Evolutionary conservation across 129 eudicot genomes (phyloP), one percentile per base, ranked within the genome.

Genomic region (Lactuca sativa): DNA sequence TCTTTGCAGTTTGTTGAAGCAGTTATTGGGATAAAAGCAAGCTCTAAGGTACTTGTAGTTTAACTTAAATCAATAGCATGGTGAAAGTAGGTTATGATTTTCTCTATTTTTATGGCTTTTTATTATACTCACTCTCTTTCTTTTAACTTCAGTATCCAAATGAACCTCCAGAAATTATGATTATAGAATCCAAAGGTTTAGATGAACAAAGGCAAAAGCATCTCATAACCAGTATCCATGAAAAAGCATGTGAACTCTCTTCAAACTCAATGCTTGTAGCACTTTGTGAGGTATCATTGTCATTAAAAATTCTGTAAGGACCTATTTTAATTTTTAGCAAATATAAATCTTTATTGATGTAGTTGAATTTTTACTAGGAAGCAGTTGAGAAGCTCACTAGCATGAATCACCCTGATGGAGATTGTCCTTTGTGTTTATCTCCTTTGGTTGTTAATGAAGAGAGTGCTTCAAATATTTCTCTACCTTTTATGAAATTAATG

Each of bases 391-490:
- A 68, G 82, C 96, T 91, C 67, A 73, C 92, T 62, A 86, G 84
- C 74, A 88, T 91, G 97, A 91, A 91, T 79, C 96, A 91, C 51
- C 97, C 97, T 0, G 96, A 91, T 38, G 97, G 97, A 75, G 80
- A 91, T 59, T 91, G 97, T 49, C 97, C 97, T 0, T 62, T 91
- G 48, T 91, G 97, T 74, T 84, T 91, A 80, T 77, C 80, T 77
- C 93, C 97, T 65, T 88, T 91, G 80, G 78, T 88, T 73, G 30
- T 25, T 25, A 25, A 25, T 25, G 88, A 72, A 64, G 90, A 91
- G 56, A 82, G 74, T 74, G 76, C 73, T n/a, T 71, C 64, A 0
- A 18, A 76, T 75, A 59, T 66, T 10, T 56, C 86, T 3, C 33
- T 10, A 59, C 86, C 96, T 38, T 91, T 88, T 78, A 91, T 91